A percentile compares a stretch with the other conserved stretches of the same genome.
Evolutionary conservation across 805 yeast genomes (phyloP).

Genomic region (Candida pseudoglaebosa): DNA sequence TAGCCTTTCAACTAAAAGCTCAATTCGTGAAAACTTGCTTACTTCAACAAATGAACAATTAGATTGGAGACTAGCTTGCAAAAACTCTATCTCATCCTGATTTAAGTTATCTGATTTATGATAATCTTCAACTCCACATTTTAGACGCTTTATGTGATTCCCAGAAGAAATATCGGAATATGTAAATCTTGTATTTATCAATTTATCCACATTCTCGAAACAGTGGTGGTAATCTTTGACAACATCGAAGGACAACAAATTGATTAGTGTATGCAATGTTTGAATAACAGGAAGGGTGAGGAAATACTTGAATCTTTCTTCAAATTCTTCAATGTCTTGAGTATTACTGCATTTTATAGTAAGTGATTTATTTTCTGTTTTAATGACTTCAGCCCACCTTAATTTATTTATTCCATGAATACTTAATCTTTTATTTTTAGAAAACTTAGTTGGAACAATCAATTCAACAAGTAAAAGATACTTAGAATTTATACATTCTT

Average conservation of each 20-base stretch:
- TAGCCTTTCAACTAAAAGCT: background rate
- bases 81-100: background rate
- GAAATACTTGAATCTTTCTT: constrained; percentile 7
- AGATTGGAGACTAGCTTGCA: background rate
- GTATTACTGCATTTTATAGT: constrained; percentile 2
- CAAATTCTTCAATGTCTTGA: constrained; percentile 3
- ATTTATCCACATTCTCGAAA: background rate
- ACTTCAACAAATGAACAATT: background rate
- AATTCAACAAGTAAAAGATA: constrained; percentile 20
- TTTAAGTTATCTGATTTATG: too few species aligned
- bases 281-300: constrained; percentile 2
- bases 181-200: background rate
- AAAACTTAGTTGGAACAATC: constrained; percentile 22
- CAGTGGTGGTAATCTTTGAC: background rate
- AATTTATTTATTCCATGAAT: constrained; percentile 20
- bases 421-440: constrained; percentile 16
- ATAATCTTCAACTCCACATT: too few species aligned
- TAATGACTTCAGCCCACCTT: constrained; percentile 2
- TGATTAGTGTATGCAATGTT: background rate
- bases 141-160: too few species aligned
- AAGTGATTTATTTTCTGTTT: background rate
- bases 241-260: background rate
- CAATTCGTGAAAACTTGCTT: background rate
- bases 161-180: too few species aligned
- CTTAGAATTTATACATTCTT: constrained; percentile 16